These are phyloP conservation scores for Curvularia lunata DNA, from an alignment of 2,329 filamentous ascomycete species.

Conservation along the genomic window DNA sequence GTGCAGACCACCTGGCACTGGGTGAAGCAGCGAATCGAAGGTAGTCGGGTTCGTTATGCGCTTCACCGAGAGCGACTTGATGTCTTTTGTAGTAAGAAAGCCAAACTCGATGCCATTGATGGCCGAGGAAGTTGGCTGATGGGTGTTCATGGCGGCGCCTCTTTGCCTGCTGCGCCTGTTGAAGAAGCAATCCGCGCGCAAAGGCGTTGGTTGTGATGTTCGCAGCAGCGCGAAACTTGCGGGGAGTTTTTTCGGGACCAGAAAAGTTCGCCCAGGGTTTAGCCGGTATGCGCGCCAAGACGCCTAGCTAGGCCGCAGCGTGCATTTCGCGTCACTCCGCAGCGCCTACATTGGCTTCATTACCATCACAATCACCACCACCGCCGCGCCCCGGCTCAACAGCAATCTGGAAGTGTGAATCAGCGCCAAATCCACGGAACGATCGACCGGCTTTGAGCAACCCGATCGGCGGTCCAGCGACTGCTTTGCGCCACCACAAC, in stretches of 20 bases:
- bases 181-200: slow-evolving; percentile 21
- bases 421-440: background rate
- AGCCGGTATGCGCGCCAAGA: slow-evolving; percentile 30
- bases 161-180: slow-evolving; percentile 22
- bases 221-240: slow-evolving; percentile 24
- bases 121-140: slow-evolving; percentile 79
- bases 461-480: background rate
- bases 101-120: slow-evolving; percentile 90
- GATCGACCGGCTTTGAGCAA: background rate
- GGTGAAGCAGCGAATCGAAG: slow-evolving; percentile 91
- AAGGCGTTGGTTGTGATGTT: slow-evolving; percentile 16
- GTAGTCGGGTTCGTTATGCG: slow-evolving; percentile 91
- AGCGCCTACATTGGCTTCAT: slow-evolving; percentile 13
- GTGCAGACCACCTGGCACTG: slow-evolving; percentile 88
- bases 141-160: slow-evolving; percentile 52
- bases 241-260: slow-evolving; percentile 41
- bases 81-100: slow-evolving; percentile 81
- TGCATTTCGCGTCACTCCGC: slow-evolving; percentile 26
- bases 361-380: slow-evolving; percentile 7
- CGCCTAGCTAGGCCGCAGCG: slow-evolving; percentile 11
- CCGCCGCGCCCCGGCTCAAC: background rate
- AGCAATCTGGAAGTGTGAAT: background rate
- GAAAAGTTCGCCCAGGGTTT: slow-evolving; percentile 39
- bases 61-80: slow-evolving; percentile 89
- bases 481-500: slow-evolving; percentile 6